Evolutionary conservation across 2,329 filamentous ascomycete species (phyloP).

Genomic region (Pseudopyricularia javanii): DNA sequence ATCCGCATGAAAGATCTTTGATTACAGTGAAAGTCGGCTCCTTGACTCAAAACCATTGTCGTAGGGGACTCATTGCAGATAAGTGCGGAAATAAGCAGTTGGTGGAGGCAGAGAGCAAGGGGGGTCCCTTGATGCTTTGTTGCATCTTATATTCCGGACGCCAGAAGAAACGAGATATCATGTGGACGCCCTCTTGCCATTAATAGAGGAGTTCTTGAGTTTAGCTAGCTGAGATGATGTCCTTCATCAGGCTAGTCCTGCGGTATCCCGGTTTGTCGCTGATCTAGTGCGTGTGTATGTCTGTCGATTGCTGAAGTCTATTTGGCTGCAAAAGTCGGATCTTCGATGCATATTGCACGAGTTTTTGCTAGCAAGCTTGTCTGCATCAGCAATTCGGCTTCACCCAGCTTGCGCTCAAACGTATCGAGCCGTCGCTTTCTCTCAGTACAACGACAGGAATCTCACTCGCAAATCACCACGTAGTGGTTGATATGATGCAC

Average conservation of each 20-base stretch:
- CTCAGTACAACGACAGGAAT: slow-evolving; percentile 2
- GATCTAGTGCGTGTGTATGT: slow-evolving; percentile 14
- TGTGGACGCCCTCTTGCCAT: slow-evolving; percentile 7
- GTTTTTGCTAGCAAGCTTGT: background rate
- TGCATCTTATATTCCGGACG: slow-evolving; percentile 13
- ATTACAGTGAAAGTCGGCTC: background rate
- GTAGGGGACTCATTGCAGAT: background rate
- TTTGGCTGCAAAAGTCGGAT: background rate
- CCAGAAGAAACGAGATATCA: slow-evolving; percentile 18
- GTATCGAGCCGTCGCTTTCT: slow-evolving; percentile 8
- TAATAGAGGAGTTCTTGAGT: slow-evolving; percentile 7
- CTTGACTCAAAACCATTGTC: background rate
- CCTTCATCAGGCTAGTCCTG: slow-evolving; percentile 20
- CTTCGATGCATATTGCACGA: no score
- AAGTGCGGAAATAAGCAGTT: slow-evolving; percentile 6
- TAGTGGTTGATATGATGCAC: no score
- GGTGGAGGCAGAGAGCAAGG: slow-evolving; percentile 13
- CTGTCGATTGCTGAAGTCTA: background rate
- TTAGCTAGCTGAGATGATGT: slow-evolving; percentile 8
- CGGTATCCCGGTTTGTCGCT: slow-evolving; percentile 18
- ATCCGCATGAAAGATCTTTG: slow-evolving; percentile 6
- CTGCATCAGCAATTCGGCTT: background rate
- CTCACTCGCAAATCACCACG: no score
- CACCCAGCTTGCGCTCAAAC: slow-evolving; percentile 8
- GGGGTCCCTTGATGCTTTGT: slow-evolving; percentile 11